A percentile compares a stretch with the other conserved stretches of the same genome.
Evolutionary conservation across 2,329 filamentous ascomycete species (phyloP).

Genomic region (Xylaria sp.): DNA sequence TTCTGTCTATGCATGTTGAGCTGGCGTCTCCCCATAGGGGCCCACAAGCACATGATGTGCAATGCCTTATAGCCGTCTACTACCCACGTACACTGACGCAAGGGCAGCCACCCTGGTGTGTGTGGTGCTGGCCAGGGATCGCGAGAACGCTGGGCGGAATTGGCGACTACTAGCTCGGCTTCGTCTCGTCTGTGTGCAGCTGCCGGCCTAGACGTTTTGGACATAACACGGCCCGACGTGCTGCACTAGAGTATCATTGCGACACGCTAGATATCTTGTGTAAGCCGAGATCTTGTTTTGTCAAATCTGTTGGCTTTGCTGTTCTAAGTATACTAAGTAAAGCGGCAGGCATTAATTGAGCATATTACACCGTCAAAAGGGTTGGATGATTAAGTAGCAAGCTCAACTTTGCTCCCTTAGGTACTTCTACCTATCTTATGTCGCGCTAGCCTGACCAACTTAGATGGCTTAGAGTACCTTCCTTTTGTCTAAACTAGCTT

Average conservation of each 20-base stretch:
- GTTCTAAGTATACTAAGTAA: background rate
- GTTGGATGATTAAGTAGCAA: background rate
- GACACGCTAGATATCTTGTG: conserved; percentile 18
- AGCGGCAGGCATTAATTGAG: conserved; percentile 4
- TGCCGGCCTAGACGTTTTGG: conserved; percentile 23
- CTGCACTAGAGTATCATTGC: conserved; percentile 34
- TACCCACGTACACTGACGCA: conserved; percentile 36
- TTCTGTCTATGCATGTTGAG: conserved; percentile 52
- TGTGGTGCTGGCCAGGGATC: conserved; percentile 30
- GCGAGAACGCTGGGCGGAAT: conserved; percentile 27
- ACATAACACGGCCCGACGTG: conserved; percentile 32
- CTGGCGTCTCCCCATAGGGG: conserved; percentile 51
- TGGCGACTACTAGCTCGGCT: conserved; percentile 28
- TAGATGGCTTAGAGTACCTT: background rate
- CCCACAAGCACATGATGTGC: conserved; percentile 48
- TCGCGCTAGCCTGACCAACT: background rate
- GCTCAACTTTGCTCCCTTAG: background rate
- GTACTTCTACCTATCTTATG: background rate
- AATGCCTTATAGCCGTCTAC: conserved; percentile 42
- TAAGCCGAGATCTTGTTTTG: conserved; percentile 3
- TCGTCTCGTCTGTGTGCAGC: conserved; percentile 24
- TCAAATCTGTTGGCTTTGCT: background rate
- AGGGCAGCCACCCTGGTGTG: conserved; percentile 35
- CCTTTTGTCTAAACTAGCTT: background rate
- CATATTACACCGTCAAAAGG: background rate